Conservation (phyloP, 306 rosid species). For the Herpetospermum pedunculosum region DNA sequence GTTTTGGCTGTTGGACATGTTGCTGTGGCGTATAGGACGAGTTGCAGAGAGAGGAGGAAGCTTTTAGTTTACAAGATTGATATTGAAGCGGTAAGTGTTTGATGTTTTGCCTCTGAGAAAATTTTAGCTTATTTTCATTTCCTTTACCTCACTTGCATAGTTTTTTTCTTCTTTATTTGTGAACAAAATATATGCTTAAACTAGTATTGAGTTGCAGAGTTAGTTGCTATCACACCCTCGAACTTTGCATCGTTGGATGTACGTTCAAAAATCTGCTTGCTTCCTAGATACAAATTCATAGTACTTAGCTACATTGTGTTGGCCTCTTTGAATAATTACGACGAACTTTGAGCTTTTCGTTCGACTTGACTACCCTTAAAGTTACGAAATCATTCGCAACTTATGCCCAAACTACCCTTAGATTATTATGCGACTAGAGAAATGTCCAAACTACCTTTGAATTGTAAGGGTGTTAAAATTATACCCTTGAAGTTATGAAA, state of each 20-base stretch:
- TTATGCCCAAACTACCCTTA: not conserved
- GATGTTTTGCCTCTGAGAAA: constrained; percentile 6
- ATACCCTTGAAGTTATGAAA: not conserved
- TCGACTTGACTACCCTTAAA: too few relatives aligned
- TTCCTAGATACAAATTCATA: too few relatives aligned
- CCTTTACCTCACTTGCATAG: not conserved
- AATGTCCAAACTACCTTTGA: not conserved
- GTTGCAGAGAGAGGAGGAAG: constrained; percentile 94
- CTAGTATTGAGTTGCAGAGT: not conserved
- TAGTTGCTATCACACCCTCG: not conserved
- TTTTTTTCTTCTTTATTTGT: not conserved
- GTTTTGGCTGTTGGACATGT: constrained; percentile 77
- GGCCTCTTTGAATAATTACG: not conserved
- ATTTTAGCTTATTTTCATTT: not conserved
- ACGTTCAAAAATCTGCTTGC: too few relatives aligned
- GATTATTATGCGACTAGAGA: not conserved
- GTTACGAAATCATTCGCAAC: not conserved
- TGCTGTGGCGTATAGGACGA: constrained; percentile 76
- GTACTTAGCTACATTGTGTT: too few relatives aligned
- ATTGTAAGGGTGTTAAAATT: not conserved
- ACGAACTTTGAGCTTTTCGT: not conserved
- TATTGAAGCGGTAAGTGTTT: constrained; percentile 77
- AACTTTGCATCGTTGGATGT: too few relatives aligned
- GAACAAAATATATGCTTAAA: not conserved
- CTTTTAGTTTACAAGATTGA: constrained; percentile 91